Conservation (phyloP, 1,139 yeast genomes). For the Kluyveromyces sp. region DNA sequence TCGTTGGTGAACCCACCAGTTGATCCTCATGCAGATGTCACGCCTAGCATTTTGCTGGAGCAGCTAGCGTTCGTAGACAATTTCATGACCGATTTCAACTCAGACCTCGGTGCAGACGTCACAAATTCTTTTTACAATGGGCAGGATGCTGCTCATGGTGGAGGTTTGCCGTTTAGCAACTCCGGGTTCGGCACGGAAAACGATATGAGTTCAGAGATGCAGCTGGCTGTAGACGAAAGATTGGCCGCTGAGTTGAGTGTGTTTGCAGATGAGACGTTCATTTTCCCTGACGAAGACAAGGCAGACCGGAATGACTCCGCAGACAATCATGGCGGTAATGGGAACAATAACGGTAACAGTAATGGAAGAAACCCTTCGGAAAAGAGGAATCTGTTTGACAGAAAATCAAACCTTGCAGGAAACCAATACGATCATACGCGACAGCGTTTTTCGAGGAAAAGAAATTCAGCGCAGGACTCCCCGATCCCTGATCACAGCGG, state of each 20-base stretch:
- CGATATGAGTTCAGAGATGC: neutral
- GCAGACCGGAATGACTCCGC: conserved; percentile 30
- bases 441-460: conserved; percentile 26
- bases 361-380: conserved; percentile 12
- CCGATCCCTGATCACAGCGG: conserved; percentile 26
- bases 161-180: conserved; percentile 1
- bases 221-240: conserved; percentile 54
- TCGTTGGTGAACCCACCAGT: conserved; percentile 5
- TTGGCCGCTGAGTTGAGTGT: conserved; percentile 68
- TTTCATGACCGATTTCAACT: conserved; percentile 47
- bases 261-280: conserved; percentile 70
- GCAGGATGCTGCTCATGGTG: conserved; percentile 1
- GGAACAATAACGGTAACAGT: conserved; percentile 10
- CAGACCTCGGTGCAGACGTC: conserved; percentile 6
- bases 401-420: conserved; percentile 19
- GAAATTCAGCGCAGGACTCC: conserved; percentile 10
- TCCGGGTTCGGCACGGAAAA: neutral
- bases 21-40: conserved; percentile 28
- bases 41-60: conserved; percentile 63
- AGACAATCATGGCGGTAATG: conserved; percentile 12
- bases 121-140: conserved; percentile 9
- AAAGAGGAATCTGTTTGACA: conserved; percentile 19
- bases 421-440: conserved; percentile 30
- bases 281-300: conserved; percentile 74
- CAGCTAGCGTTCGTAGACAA: conserved; percentile 73